Base-by-base conservation (phyloP, 2,329 filamentous ascomycete species). In the Drechslerella dactyloides region DNA sequence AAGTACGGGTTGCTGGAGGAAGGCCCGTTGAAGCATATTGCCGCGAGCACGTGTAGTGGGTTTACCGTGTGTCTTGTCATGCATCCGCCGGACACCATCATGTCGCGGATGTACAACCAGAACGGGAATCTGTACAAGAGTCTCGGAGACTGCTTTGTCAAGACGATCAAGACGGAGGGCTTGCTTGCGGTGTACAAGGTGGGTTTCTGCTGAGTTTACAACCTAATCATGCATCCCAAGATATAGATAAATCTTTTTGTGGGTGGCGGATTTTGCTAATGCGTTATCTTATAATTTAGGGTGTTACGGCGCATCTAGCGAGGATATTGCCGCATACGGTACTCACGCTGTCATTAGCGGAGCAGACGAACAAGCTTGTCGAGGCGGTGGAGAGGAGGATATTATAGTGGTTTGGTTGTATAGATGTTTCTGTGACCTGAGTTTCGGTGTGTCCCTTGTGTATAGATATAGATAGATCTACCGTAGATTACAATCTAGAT, bases 91-190 rank as follows among this genome's bases (percentile, higher is more conserved):
- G 94, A 99, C 80, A 99, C 94, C 3, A 90, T 99, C 81, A 99
- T 99, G 94, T 94, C 91, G 73, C 89, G 94, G 74, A 89, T 99
- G 84, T 99, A 99, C 84, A 99, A 99, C 83, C 94, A 99, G 80
- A 96, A 93, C 73, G 94, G 94, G 58, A 96, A 97, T 79, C 85
- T 99, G n/a, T 99, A 99, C 83, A 88, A 85, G 76, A 90, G 93
- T 68, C 91, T 96, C 2, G 90, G 96, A 74, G 94, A 99, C 81
- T 99, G 94, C 79, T 81, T 97, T 70, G 86, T 85, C 79, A 93
- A 96, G 82, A 99, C 94, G 0, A 84, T 99, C 73, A 89, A 88
- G 79, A 96, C 91, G 0, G 94, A 99, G 80, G 94, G 94, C 21
- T 77, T 96, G 58, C 82, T 97, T 52, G 94, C 94, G 73, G 90